phyloP scores from a whole-genome alignment of 176 grass and related monocot species.

The Chloris gayana region DNA sequence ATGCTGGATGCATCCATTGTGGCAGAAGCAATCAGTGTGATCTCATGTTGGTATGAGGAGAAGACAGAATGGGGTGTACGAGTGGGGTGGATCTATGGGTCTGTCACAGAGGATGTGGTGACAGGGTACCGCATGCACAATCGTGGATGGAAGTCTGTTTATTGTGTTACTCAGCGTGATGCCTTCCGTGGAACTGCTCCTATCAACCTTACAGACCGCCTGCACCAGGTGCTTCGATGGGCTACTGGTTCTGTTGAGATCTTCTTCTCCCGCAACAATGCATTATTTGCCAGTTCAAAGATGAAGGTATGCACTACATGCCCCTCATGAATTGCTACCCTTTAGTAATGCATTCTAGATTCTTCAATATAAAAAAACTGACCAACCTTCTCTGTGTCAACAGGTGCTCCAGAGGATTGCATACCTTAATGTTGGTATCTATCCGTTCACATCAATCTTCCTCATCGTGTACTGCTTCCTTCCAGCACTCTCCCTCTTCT shows the following conservation, averaged over 20 bases:
- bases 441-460: constrained; percentile 97
- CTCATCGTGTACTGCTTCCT: constrained; percentile 99
- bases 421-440: constrained; percentile 97
- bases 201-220: constrained; percentile 94
- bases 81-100: constrained; percentile 97
- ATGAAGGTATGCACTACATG: constrained; percentile 66
- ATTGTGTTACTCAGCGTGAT: constrained; percentile 91
- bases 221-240: constrained; percentile 96
- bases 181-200: constrained; percentile 93
- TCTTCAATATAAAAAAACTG: constrained; percentile 25
- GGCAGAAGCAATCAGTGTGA: constrained; percentile 92
- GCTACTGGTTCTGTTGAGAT: constrained; percentile 97
- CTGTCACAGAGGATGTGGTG: constrained; percentile 95
- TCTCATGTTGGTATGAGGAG: constrained; percentile 99
- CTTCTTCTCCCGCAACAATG: constrained; percentile 97
- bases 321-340: constrained; percentile 7
- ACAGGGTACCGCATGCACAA: constrained; percentile 99
- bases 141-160: constrained; percentile 95
- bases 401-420: constrained; percentile 84
- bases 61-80: constrained; percentile 93
- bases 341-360: constrained; percentile 13
- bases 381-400: constrained; percentile 28
- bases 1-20: constrained; percentile 85
- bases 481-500: constrained; percentile 97
- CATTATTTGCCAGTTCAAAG: constrained; percentile 77